Percentiles rank a stretch among this genome's conserved stretches.
Evolutionary conservation across 768 basidiomycete genomes (phyloP).

Genomic region (Tricholoma bakamatsutake): DNA sequence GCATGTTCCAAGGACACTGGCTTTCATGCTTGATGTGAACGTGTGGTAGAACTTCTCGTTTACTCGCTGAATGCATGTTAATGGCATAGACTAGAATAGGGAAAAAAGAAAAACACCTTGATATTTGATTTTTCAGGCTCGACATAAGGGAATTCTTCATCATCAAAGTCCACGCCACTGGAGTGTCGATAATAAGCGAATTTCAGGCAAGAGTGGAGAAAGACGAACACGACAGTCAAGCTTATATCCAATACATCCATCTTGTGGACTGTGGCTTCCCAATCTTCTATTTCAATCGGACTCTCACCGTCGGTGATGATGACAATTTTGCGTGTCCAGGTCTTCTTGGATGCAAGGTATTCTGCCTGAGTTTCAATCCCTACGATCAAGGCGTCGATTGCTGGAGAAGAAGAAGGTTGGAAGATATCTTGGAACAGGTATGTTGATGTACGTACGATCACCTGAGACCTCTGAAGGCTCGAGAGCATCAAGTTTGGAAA

Average conservation of each 20-base stretch:
- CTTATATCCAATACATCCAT: conserved; percentile 54
- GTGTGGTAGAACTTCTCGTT: conserved; percentile 73
- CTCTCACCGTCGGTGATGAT: conserved; percentile 84
- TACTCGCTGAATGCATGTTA: conserved; percentile 37
- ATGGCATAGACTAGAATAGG: not conserved
- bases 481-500: conserved; percentile 60
- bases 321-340: conserved; percentile 82
- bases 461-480: conserved; percentile 50
- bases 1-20: conserved; percentile 59
- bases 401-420: conserved; percentile 29
- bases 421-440: not conserved
- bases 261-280: conserved; percentile 62
- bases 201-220: not conserved
- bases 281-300: conserved; percentile 67
- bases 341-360: conserved; percentile 64
- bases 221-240: conserved; percentile 67
- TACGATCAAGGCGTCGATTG: conserved; percentile 84
- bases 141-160: conserved; percentile 54
- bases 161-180: conserved; percentile 89
- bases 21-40: conserved; percentile 33
- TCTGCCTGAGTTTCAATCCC: conserved; percentile 72
- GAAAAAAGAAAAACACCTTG: conserved; percentile 48
- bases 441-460: conserved; percentile 48
- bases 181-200: conserved; percentile 2
- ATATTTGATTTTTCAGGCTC: conserved; percentile 65